Evolutionary conservation across 305 asterid species (phyloP).

Genomic region (Solanum hybrid): DNA sequence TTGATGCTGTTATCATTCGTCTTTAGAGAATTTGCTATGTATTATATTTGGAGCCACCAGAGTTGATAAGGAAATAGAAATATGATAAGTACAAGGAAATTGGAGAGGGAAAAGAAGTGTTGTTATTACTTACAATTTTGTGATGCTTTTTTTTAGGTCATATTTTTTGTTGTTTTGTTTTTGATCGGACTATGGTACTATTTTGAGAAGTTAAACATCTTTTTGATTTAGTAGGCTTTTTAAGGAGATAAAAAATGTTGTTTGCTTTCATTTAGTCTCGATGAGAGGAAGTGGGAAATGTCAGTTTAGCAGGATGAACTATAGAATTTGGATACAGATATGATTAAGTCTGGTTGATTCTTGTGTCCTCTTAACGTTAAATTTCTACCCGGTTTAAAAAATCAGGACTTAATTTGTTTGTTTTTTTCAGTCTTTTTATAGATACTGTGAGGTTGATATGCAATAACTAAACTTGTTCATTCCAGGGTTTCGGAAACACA

Average conservation of each 20-base stretch:
- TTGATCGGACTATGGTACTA: neutral
- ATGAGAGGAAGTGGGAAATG: neutral
- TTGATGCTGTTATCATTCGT: neutral
- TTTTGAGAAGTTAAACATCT: neutral
- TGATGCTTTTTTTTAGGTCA: neutral
- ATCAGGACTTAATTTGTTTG: neutral
- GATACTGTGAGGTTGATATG: neutral
- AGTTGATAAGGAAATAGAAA: neutral
- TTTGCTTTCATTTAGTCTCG: neutral
- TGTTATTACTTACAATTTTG: neutral
- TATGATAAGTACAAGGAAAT: neutral
- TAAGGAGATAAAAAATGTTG: neutral
- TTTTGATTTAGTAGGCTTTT: neutral
- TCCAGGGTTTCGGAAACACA: slow-evolving; percentile 75
- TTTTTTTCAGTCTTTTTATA: no score
- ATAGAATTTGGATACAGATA: neutral
- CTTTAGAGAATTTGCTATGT: neutral
- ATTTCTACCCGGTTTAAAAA: neutral
- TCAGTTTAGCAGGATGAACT: neutral
- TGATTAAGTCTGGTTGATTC: neutral
- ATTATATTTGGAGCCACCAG: neutral
- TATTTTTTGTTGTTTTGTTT: neutral
- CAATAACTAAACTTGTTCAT: slow-evolving; percentile 7
- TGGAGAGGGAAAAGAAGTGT: neutral
- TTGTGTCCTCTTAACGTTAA: neutral